Evolutionary conservation across 139 green algal species (phyloP).

Genomic region (Haematococcus lacustris): DNA sequence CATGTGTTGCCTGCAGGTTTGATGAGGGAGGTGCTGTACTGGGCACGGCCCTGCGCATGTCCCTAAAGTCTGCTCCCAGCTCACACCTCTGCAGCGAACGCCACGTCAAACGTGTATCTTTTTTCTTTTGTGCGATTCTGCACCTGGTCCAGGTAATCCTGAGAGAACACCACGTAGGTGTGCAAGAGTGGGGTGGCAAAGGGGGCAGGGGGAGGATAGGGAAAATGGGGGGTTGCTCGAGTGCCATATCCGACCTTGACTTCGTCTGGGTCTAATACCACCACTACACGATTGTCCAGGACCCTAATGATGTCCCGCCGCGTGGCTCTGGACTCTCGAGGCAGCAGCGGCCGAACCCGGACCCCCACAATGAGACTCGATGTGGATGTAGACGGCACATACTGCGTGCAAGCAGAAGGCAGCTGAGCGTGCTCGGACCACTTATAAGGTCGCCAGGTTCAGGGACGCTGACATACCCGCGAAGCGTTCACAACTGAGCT

Average conservation of each 20-base stretch:
- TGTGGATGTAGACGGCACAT: conserved; percentile 20
- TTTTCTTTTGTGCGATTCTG: conserved; percentile 66
- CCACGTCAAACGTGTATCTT: conserved; percentile 73
- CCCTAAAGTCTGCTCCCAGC: neutral
- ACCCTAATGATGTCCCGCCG: conserved; percentile 56
- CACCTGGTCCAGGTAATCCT: conserved; percentile 67
- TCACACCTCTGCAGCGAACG: conserved; percentile 31
- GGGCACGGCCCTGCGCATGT: neutral
- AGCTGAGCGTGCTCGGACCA: neutral
- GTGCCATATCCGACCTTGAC: no score
- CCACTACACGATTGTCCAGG: conserved; percentile 48
- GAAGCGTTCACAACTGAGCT: conserved; percentile 20
- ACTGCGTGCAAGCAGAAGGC: conserved; percentile 5
- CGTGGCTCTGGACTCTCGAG: conserved; percentile 21
- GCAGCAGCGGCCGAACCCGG: conserved; percentile 52
- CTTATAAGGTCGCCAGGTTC: neutral
- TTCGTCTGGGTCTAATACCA: conserved; percentile 70
- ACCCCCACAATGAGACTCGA: conserved; percentile 52
- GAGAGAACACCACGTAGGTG: no score
- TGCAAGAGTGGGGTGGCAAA: neutral
- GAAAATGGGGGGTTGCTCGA: neutral
- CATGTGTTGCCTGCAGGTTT: neutral
- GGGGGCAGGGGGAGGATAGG: no score
- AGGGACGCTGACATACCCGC: conserved; percentile 3
- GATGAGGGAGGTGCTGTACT: neutral